Percentiles rank a stretch among this genome's conserved stretches.
phyloP scores from a whole-genome alignment of 148 eudicot species.

The Fagopyrum tataricum region DNA sequence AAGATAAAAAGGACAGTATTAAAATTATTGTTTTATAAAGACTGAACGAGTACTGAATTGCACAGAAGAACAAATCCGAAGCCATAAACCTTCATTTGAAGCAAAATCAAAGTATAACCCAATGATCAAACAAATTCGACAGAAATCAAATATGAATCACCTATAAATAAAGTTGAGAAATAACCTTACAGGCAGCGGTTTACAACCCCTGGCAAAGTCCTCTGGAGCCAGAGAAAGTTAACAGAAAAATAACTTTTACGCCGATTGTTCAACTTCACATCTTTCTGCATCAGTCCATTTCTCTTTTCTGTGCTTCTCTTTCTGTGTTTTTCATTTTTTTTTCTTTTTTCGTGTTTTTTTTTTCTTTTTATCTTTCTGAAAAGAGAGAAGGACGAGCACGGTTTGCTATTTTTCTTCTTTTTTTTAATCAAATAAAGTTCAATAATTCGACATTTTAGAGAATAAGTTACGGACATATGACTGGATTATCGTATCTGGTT shows the following conservation, averaged over 20 bases:
- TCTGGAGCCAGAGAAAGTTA: not conserved
- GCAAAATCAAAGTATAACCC: not conserved
- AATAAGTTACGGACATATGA: constrained; percentile 29
- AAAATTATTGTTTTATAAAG: not conserved
- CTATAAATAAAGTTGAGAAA: not conserved
- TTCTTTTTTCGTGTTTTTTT: not conserved
- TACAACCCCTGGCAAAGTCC: not conserved
- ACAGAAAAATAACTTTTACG: not conserved
- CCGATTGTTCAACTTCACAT: constrained; percentile 4
- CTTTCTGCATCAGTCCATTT: constrained; percentile 5
- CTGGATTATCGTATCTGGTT: constrained; percentile 35
- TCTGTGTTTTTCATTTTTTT: not conserved
- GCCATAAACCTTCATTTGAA: constrained; percentile 10
- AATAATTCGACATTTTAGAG: not conserved
- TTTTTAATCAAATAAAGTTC: not conserved
- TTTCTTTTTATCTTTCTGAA: not conserved
- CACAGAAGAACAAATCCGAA: not conserved
- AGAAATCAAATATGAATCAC: not conserved
- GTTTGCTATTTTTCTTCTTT: constrained; percentile 14
- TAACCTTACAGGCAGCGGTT: constrained; percentile 1
- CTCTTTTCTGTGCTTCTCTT: not conserved
- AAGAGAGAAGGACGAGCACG: not conserved
- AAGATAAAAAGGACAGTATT: not conserved
- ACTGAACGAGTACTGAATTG: not conserved
- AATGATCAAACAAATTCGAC: not conserved